phyloP scores from a whole-genome alignment of 192 early-diverging fungal genomes.

The Funneliformis mosseae region DNA sequence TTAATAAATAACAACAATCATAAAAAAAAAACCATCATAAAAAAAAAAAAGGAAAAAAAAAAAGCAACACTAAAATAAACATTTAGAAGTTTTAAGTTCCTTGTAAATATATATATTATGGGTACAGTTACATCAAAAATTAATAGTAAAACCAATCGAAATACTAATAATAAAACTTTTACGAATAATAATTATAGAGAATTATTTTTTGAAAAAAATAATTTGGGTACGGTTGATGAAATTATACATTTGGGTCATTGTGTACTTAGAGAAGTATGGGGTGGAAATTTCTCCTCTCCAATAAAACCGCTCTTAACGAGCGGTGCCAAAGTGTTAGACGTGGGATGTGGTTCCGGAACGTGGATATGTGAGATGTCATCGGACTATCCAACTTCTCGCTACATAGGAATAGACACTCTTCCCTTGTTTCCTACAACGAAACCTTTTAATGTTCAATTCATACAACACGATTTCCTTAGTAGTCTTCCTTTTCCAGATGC shows the following conservation, averaged over 20 bases:
- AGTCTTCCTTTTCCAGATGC: conserved; percentile 22
- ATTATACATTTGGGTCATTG: not conserved
- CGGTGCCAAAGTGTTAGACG: conserved; percentile 40
- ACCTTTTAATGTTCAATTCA: conserved; percentile 16
- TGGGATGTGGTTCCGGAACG: conserved; percentile 33
- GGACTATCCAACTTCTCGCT: conserved; percentile 3
- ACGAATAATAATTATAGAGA: not conserved
- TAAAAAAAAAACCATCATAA: no score
- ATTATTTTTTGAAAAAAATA: not conserved
- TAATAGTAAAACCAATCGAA: not conserved
- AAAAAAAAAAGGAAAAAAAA: no score
- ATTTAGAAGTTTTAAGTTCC: no score
- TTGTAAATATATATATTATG: not conserved
- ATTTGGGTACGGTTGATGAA: not conserved
- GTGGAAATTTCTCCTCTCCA: conserved; percentile 43
- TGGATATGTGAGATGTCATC: not conserved
- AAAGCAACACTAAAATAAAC: no score
- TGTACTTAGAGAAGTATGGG: conserved; percentile 5
- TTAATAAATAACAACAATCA: no score
- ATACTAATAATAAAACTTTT: not conserved
- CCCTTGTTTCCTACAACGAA: not conserved
- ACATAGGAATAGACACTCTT: conserved; percentile 3
- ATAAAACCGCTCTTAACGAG: conserved; percentile 43
- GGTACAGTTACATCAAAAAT: not conserved
- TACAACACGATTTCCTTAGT: conserved; percentile 2